Evolutionary conservation across 352 stramenopile genomes (phyloP), one percentile per base, ranked within the genome.

Genomic region (Phytopythium ostracodes): DNA sequence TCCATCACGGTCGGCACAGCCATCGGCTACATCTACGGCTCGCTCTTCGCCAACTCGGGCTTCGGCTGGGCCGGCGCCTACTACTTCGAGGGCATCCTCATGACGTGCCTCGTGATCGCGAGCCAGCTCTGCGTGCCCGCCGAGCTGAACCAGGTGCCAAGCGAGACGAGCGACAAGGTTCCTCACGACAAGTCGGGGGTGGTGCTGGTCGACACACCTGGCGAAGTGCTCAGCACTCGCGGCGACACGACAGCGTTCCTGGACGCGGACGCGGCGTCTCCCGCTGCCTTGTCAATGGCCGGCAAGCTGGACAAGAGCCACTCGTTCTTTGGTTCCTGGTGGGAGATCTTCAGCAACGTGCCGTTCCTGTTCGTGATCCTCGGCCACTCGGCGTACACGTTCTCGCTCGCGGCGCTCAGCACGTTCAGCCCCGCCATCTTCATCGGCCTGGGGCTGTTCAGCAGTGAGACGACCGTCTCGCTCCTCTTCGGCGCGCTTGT

Each of bases 1-100:
- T 96, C 89, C 7, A 94, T 98, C 57, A 97, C 94, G 4, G 84
- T 96, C 24, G 92, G 92, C 31, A 97, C 87, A 14, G 94, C 92
- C 9, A 42, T 96, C 47, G 92, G 94, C 20, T 98, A 97, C 73
- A 87, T 94, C 42, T 98, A 97, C 63, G 89, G 87, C 46, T 88
- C 87, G 22, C 60, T 79, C 24, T 76, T 96, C 33, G 75, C 88
- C 29, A 63, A 66, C 33, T 84, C 81, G 35, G 56, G 65, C 9
- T 66, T 86, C 27, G 86, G 79, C 17, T 98, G 92, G 92, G 72
- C 70, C 7, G 75, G 67, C 9, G 91, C 91, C 15, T 98, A 96
- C 69, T 96, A 87, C 64, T 33, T 97, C 20, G 91, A 98, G 59
- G 90, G 71, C 5, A 47, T 95, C 0, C 2, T 94, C 36, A 97